phyloP scores from a whole-genome alignment of 495 filamentous ascomycete genomes.

The Echria macrotheca region DNA sequence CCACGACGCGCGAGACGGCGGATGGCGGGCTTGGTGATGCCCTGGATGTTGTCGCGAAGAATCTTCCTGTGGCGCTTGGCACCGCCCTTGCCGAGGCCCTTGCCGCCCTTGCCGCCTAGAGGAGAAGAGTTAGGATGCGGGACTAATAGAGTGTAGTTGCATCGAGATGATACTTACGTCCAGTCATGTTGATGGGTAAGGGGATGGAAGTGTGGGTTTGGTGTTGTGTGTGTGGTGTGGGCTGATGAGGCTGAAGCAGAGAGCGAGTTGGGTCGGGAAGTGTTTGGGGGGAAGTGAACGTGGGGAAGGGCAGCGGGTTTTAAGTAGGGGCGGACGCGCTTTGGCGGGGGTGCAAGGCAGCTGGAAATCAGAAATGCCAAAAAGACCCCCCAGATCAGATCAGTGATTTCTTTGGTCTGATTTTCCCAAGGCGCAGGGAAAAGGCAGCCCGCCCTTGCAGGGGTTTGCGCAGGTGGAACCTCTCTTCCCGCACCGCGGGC shows the following conservation, averaged over 20 bases:
- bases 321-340: conserved; percentile 36
- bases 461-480: no score
- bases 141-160: background rate
- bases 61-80: conserved; percentile 99
- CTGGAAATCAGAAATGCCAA: conserved; percentile 43
- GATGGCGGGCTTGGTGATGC: conserved; percentile 99
- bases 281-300: conserved; percentile 34
- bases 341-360: conserved; percentile 22
- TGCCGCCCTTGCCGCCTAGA: conserved; percentile 85
- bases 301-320: conserved; percentile 39
- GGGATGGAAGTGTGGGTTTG: conserved; percentile 22
- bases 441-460: conserved; percentile 1
- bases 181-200: conserved; percentile 87
- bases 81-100: conserved; percentile 82
- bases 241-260: conserved; percentile 40
- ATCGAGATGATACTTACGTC: conserved; percentile 67
- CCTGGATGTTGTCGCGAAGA: conserved; percentile 99
- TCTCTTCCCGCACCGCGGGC: no score
- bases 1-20: conserved; percentile 99
- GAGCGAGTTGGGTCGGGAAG: conserved; percentile 13
- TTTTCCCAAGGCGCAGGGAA: conserved; percentile 12
- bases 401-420: conserved; percentile 16
- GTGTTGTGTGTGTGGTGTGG: conserved; percentile 16
- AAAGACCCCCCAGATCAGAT: conserved; percentile 33
- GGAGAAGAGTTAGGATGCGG: conserved; percentile 22